A percentile compares a stretch with the other conserved stretches of the same genome.
Conservation (phyloP, 805 yeast species). For the Clavispora santaluciae region DNA sequence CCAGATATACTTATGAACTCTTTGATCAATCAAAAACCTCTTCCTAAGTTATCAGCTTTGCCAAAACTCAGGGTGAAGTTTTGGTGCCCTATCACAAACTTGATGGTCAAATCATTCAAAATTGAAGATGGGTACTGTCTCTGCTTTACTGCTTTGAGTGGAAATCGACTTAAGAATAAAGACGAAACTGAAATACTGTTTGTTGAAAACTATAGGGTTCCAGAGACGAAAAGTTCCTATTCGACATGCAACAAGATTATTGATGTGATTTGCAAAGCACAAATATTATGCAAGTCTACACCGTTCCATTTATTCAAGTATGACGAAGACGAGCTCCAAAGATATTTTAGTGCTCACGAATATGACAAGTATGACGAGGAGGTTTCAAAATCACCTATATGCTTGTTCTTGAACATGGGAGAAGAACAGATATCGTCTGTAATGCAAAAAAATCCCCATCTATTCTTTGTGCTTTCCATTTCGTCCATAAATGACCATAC, state of each 20-base stretch:
- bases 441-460: slow-evolving; percentile 30
- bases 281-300: slow-evolving; percentile 68
- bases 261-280: slow-evolving; percentile 61
- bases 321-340: slow-evolving; percentile 21
- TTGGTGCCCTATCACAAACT: slow-evolving; percentile 60
- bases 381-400: slow-evolving; percentile 55
- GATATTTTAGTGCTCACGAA: slow-evolving; percentile 73
- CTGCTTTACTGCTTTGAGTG: slow-evolving; percentile 23
- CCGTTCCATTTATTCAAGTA: slow-evolving; percentile 82
- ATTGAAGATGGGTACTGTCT: slow-evolving; percentile 20
- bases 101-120: slow-evolving; percentile 45
- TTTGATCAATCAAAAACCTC: slow-evolving; percentile 76
- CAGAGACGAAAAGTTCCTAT: slow-evolving; percentile 3
- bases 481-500: slow-evolving; percentile 31
- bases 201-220: slow-evolving; percentile 26
- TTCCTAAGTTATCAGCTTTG: slow-evolving; percentile 42
- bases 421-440: slow-evolving; percentile 27
- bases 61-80: slow-evolving; percentile 66
- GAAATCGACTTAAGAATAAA: slow-evolving; percentile 22
- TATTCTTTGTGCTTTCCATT: slow-evolving; percentile 48
- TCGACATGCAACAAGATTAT: slow-evolving; percentile 37
- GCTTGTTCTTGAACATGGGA: slow-evolving; percentile 58
- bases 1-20: slow-evolving; percentile 88
- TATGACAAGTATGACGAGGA: slow-evolving; percentile 47
- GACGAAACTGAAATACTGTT: slow-evolving; percentile 15